Evolutionary conservation across 495 filamentous ascomycete species (phyloP).

Genomic region (Umbilicaria muhlenbergii): DNA sequence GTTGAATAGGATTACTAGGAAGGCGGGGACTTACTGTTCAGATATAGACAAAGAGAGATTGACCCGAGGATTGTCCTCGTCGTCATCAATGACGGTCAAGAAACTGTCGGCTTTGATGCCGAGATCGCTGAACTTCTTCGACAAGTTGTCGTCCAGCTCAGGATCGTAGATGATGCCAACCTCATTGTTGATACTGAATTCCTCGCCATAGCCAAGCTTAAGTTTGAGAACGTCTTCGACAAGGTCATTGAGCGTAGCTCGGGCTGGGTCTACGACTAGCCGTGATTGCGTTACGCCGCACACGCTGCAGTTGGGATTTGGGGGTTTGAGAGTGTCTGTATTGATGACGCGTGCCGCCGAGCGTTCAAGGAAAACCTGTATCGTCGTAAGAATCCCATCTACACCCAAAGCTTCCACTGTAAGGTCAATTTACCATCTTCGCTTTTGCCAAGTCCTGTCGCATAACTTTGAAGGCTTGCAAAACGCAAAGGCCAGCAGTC

Average conservation of each 20-base stretch:
- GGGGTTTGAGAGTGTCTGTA: conserved; percentile 54
- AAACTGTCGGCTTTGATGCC: conserved; percentile 59
- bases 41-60: conserved; percentile 57
- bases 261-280: conserved; percentile 50
- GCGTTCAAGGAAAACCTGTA: conserved; percentile 62
- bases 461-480: conserved; percentile 87
- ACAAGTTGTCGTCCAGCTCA: conserved; percentile 74
- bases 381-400: conserved; percentile 1
- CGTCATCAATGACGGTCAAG: conserved; percentile 72
- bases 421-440: conserved; percentile 28
- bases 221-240: conserved; percentile 55
- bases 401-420: background rate
- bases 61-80: conserved; percentile 65
- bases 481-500: conserved; percentile 80
- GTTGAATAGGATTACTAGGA: conserved; percentile 2
- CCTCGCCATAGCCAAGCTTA: conserved; percentile 67
- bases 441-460: conserved; percentile 50
- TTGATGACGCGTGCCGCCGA: conserved; percentile 57
- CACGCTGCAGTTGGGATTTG: conserved; percentile 66
- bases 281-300: conserved; percentile 59
- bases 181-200: conserved; percentile 61
- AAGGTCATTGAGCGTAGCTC: conserved; percentile 68
- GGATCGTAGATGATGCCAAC: conserved; percentile 69
- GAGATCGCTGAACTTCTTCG: conserved; percentile 63
- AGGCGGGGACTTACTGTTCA: conserved; percentile 21